Evolutionary conservation across 371 early-diverging fungal genomes (phyloP).

Genomic region (Mortierella sp.): DNA sequence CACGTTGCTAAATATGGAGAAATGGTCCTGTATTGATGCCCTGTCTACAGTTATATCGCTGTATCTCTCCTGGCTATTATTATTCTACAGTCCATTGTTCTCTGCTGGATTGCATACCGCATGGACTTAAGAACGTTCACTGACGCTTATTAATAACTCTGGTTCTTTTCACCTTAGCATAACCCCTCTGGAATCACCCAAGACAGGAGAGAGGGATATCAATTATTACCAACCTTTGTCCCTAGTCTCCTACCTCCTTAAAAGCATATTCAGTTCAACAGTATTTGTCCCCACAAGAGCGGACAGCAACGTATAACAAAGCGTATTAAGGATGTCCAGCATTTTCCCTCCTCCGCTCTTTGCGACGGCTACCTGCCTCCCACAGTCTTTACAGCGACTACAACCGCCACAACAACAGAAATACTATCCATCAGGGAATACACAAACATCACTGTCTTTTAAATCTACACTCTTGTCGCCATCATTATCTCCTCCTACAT

Average conservation of each 20-base stretch:
- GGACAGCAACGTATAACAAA: background rate
- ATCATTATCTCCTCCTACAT: background rate
- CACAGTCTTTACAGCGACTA: background rate
- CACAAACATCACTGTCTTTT: background rate
- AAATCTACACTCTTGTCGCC: background rate
- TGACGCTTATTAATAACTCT: conserved; percentile 16
- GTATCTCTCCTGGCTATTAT: too few relatives aligned
- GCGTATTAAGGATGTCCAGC: conserved; percentile 11
- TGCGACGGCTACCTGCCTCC: background rate
- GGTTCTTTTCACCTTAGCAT: background rate
- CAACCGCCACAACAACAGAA: background rate
- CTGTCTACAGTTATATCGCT: too few relatives aligned
- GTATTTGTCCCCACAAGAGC: background rate
- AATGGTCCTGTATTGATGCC: too few relatives aligned
- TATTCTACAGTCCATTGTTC: background rate
- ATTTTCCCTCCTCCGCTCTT: conserved; percentile 37
- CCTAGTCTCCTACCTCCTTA: conserved; percentile 17
- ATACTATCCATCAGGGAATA: background rate
- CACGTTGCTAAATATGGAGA: background rate
- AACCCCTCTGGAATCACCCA: conserved; percentile 10
- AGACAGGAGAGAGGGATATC: background rate
- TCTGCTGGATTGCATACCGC: background rate
- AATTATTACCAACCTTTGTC: conserved; percentile 1
- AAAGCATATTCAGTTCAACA: background rate
- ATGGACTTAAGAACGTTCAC: background rate